These are phyloP conservation scores for Crucihimalaya himalaica DNA, from an alignment of 345 rosid genomes.

Conservation along the genomic window DNA sequence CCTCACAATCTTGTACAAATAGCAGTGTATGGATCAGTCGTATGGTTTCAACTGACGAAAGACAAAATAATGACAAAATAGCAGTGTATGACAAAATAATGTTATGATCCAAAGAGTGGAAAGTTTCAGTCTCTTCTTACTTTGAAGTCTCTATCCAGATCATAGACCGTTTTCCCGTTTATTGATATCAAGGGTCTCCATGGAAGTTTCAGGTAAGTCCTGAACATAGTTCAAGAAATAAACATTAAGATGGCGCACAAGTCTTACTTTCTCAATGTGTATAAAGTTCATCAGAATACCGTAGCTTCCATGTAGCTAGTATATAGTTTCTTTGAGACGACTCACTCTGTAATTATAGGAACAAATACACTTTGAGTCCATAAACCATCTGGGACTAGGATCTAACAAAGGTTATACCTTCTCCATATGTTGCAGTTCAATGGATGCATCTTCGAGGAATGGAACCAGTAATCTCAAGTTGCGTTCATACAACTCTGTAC, in stretches of 20 bases:
- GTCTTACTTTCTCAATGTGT: not conserved
- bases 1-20: conserved; percentile 53
- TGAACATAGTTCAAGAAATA: conserved; percentile 36
- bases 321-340: conserved; percentile 41
- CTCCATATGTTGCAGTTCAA: conserved; percentile 60
- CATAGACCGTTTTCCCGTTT: conserved; percentile 66
- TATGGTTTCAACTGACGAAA: not conserved
- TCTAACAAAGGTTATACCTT: conserved; percentile 49
- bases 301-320: conserved; percentile 72
- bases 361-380: conserved; percentile 11
- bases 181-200: conserved; percentile 75
- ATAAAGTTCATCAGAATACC: conserved; percentile 45
- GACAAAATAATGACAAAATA: too few relatives aligned
- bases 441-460: conserved; percentile 74
- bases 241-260: not conserved
- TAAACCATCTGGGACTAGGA: not conserved
- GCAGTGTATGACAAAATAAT: not conserved
- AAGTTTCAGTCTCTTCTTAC: conserved; percentile 42
- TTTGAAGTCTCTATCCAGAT: conserved; percentile 51
- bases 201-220: conserved; percentile 84
- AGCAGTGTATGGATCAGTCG: not conserved
- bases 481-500: conserved; percentile 69
- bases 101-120: not conserved
- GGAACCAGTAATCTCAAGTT: conserved; percentile 87
- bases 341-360: conserved; percentile 35